Conservation (phyloP, 78 protist species). For the Dictyostelium purpureum region DNA sequence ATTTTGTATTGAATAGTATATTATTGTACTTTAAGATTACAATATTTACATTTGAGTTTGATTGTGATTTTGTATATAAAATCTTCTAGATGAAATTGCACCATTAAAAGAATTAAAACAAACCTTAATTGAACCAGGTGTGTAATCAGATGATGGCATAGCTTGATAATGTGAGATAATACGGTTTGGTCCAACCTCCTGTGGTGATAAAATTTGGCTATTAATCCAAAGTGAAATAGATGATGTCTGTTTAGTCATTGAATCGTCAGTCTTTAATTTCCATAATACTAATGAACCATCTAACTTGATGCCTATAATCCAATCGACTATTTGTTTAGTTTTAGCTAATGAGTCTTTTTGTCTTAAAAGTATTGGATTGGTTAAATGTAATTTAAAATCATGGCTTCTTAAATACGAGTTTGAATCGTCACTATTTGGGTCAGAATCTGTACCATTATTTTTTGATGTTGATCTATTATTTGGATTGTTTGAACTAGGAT, state of each 20-base stretch:
- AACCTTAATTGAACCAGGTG: conserved; percentile 45
- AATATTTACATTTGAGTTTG: conserved; percentile 51
- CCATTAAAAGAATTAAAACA: conserved; percentile 68
- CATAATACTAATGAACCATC: conserved; percentile 57
- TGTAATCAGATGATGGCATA: conserved; percentile 34
- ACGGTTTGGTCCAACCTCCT: conserved; percentile 67
- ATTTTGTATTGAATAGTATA: background rate
- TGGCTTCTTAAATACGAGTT: conserved; percentile 1
- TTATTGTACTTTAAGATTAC: background rate
- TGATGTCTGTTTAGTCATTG: conserved; percentile 26
- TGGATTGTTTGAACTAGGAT: background rate
- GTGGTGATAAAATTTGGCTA: conserved; percentile 39
- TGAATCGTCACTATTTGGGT: background rate
- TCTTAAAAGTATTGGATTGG: conserved; percentile 30
- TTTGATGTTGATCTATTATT: background rate
- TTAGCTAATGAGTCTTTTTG: conserved; percentile 18
- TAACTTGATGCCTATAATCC: conserved; percentile 27
- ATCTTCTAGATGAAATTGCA: conserved; percentile 55
- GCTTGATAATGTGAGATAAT: conserved; percentile 70
- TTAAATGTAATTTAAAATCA: conserved; percentile 28
- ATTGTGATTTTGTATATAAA: conserved; percentile 58
- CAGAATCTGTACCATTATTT: background rate
- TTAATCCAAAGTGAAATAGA: conserved; percentile 33
- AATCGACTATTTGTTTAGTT: conserved; percentile 49
- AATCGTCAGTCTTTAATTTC: conserved; percentile 54